phyloP scores from a whole-genome alignment of 129 eudicot species.

The Calendula officinalis region DNA sequence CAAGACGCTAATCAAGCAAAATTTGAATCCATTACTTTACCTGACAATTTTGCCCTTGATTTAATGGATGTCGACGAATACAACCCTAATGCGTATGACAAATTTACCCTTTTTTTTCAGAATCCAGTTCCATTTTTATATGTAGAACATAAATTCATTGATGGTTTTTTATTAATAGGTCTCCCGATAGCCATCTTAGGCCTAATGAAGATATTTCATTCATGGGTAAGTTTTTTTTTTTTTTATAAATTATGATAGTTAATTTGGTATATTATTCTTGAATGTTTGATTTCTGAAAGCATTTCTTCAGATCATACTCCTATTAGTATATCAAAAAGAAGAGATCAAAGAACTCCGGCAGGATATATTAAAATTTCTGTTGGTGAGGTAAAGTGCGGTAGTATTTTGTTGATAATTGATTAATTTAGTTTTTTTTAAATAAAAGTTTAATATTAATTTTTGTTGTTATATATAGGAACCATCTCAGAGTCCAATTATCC shows the following conservation, averaged over 20 bases:
- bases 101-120: not conserved
- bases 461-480: constrained; percentile 37
- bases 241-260: not conserved
- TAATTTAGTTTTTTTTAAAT: constrained; percentile 12
- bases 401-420: not conserved
- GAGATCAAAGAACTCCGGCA: constrained; percentile 60
- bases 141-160: not conserved
- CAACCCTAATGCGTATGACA: constrained; percentile 37
- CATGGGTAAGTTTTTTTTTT: constrained; percentile 31
- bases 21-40: constrained; percentile 71
- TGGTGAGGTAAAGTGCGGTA: constrained; percentile 49
- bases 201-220: constrained; percentile 74
- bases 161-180: constrained; percentile 25
- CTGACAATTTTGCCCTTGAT: constrained; percentile 71
- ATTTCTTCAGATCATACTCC: constrained; percentile 20
- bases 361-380: constrained; percentile 55
- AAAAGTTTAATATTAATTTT: not conserved
- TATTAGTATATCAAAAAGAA: constrained; percentile 12
- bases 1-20: constrained; percentile 80
- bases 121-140: not conserved
- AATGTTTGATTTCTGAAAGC: not conserved
- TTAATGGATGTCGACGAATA: constrained; percentile 54
- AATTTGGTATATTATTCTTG: not conserved
- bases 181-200: constrained; percentile 56
- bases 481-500: constrained; percentile 22